Evolutionary conservation across 2,329 filamentous ascomycete genomes (phyloP), one percentile per base, ranked within the genome.

Genomic region (Colletotrichum aenigma): DNA sequence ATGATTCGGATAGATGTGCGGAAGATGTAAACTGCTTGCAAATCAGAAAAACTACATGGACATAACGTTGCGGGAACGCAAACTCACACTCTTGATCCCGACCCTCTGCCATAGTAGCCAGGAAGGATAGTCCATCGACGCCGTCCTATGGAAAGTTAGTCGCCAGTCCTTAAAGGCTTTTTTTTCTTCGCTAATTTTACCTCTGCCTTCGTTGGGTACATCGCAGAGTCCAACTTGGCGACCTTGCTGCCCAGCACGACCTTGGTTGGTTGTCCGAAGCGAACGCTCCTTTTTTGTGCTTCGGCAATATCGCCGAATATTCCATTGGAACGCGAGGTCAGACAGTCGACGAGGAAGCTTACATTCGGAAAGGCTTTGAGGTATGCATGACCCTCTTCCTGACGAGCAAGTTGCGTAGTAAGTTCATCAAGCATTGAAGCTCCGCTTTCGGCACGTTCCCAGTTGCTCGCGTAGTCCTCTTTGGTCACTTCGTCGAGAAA

Each of bases 251-350:
- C 85, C 12, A 90, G 75, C 3, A 85, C 83, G 7, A 92, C 79
- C 66, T 83, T 86, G 5, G 88, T 85, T 5, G 89, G 85, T 36
- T 88, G 88, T 5, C 93, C 93, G 79, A 95, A 93, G 7, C 93
- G 86, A 13, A 96, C 93, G 71, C 92, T 93, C 70, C 93, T 87
- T 79, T 91, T 89, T 84, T 95, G 90, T 8, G 93, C 91, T 83
- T 93, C 91, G 77, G 95, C 92, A 81, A 96, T 92, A 74, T 92
- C 88, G 70, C 90, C 84, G 79, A 95, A 94, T 3, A 95, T 88
- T 9, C 84, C 84, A n/a, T 88, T 88, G 12, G 92, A 91, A 79
- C 92, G 91, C 4, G 83, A 82, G 1, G 88, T 87, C 18, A 95
- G 84, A 71, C 92, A 89, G 13, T 87, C 86, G 15, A 91, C 90